Percentiles rank a stretch among this genome's conserved stretches.
phyloP scores from a whole-genome alignment of 345 rosid genomes.

The Schrenkiella parvula region DNA sequence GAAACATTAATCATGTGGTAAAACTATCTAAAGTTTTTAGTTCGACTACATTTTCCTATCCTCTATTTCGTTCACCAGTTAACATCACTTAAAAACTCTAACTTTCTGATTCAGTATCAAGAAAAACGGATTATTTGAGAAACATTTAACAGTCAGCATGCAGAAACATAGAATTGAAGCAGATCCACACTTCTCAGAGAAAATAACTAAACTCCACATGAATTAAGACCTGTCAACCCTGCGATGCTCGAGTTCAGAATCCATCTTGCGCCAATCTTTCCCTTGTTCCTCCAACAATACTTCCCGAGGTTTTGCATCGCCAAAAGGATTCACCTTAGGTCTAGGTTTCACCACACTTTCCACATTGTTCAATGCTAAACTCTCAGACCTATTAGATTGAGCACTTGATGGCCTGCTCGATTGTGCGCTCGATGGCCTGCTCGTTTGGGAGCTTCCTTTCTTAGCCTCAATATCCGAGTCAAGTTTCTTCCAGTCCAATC shows the following conservation, averaged over 20 bases:
- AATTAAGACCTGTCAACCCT: conserved; percentile 53
- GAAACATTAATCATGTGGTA: neutral
- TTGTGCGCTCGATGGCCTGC: conserved; percentile 84
- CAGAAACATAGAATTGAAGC: neutral
- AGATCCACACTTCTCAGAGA: neutral
- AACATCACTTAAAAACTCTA: neutral
- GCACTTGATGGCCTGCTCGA: conserved; percentile 96
- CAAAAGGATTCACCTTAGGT: conserved; percentile 92
- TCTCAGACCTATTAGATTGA: conserved; percentile 78
- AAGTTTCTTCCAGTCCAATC: conserved; percentile 85
- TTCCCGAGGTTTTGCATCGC: conserved; percentile 94
- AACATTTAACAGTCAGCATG: neutral
- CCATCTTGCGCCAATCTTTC: conserved; percentile 90
- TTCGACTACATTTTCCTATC: neutral
- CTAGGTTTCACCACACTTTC: conserved; percentile 67
- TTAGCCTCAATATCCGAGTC: conserved; percentile 75
- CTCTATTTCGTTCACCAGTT: neutral
- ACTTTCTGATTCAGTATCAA: neutral
- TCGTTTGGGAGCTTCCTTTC: conserved; percentile 45
- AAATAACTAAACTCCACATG: neutral
- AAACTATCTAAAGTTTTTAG: neutral
- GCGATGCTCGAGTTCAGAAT: conserved; percentile 82
- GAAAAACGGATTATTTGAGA: neutral
- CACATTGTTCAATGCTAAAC: conserved; percentile 47
- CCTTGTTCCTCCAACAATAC: conserved; percentile 87